Conservation (phyloP, 495 filamentous ascomycete genomes). For the Talaromyces thailandensis region DNA sequence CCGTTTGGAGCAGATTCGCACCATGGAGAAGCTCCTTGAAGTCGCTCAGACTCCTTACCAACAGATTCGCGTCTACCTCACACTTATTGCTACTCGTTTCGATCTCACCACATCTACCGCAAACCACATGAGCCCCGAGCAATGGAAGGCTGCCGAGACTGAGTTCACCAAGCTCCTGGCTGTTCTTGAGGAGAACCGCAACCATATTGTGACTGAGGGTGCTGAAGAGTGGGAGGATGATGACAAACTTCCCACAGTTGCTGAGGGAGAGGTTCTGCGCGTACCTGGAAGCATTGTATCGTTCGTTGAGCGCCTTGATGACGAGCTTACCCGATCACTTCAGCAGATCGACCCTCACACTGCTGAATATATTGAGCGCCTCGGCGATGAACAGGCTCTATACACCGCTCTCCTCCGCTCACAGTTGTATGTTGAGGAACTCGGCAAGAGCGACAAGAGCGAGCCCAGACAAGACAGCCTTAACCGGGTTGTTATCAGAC, state of each 20-base stretch:
- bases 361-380: slow-evolving; percentile 92
- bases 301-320: slow-evolving; percentile 89
- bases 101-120: slow-evolving; percentile 72
- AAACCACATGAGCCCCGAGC: slow-evolving; percentile 86
- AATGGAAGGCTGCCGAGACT: slow-evolving; percentile 90
- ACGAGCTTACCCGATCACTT: slow-evolving; percentile 91
- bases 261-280: slow-evolving; percentile 64
- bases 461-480: slow-evolving; percentile 70
- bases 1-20: slow-evolving; percentile 82
- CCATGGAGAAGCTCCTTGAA: slow-evolving; percentile 93
- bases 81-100: slow-evolving; percentile 87
- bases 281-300: slow-evolving; percentile 92
- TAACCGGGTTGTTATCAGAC: slow-evolving; percentile 86
- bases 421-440: slow-evolving; percentile 76
- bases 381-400: slow-evolving; percentile 83
- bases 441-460: slow-evolving; percentile 60
- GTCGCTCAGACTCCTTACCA: slow-evolving; percentile 88
- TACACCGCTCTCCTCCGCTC: slow-evolving; percentile 86
- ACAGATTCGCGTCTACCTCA: slow-evolving; percentile 84
- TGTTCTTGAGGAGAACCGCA: slow-evolving; percentile 66
- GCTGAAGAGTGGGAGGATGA: slow-evolving; percentile 99
- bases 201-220: slow-evolving; percentile 76
- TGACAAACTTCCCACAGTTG: slow-evolving; percentile 73
- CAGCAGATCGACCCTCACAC: slow-evolving; percentile 98
- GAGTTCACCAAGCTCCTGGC: slow-evolving; percentile 71